These are phyloP conservation scores for Tripidium arundinaceum DNA, from an alignment of 202 grass and related monocot species.

Conservation along the genomic window DNA sequence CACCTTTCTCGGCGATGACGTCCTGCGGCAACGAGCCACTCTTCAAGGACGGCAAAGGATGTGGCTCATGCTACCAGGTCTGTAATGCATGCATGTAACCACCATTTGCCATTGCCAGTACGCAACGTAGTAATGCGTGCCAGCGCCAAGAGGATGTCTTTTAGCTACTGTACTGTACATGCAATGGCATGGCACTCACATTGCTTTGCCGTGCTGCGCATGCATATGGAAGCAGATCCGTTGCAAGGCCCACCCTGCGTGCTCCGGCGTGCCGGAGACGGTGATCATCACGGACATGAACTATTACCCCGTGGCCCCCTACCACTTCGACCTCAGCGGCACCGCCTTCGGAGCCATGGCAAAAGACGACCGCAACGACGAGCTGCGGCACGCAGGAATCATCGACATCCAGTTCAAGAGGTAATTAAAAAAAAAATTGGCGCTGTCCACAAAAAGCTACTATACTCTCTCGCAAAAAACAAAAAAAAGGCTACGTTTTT, in stretches of 20 bases:
- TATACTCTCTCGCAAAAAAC: too few relatives aligned
- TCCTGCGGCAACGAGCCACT: constrained; percentile 72
- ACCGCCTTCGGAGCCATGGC: constrained; percentile 84
- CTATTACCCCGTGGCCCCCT: constrained; percentile 53
- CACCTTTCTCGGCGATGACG: constrained; percentile 60
- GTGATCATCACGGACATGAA: constrained; percentile 76
- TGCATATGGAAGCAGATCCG: constrained; percentile 32
- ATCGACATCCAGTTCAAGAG: constrained; percentile 62
- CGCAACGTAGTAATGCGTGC: too few relatives aligned
- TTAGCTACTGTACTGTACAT: too few relatives aligned
- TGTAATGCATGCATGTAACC: too few relatives aligned
- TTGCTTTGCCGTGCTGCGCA: too few relatives aligned
- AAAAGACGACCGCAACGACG: constrained; percentile 41
- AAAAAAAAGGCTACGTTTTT: too few relatives aligned
- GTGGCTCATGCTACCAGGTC: constrained; percentile 81
- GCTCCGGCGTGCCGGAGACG: constrained; percentile 61
- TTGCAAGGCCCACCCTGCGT: constrained; percentile 55
- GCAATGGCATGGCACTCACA: too few relatives aligned
- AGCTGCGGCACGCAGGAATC: constrained; percentile 71
- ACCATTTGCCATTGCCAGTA: too few relatives aligned
- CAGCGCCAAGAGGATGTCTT: too few relatives aligned
- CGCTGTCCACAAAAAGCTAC: too few relatives aligned
- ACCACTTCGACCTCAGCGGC: constrained; percentile 88
- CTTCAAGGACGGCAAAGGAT: constrained; percentile 73
- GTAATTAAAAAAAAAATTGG: too few relatives aligned